Conservation (phyloP, 2,329 filamentous ascomycete genomes). For the Trichoderma brevicompactum region DNA sequence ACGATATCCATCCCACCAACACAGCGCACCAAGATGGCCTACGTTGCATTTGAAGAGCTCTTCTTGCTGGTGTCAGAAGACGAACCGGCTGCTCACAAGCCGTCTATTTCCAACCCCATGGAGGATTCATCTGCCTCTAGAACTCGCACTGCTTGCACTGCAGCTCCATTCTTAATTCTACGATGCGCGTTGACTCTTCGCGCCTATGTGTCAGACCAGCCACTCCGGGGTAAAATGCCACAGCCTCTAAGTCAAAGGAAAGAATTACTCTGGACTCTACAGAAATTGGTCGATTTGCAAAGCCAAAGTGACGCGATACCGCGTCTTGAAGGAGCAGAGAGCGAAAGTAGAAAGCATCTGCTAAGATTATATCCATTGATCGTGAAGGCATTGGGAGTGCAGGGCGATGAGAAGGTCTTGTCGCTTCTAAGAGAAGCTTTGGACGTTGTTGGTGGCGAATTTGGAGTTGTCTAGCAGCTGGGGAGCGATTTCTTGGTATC, state of each 20-base stretch:
- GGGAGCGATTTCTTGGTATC: background rate
- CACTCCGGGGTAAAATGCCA: conserved; percentile 84
- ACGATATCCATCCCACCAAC: conserved; percentile 71
- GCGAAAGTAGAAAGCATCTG: conserved; percentile 72
- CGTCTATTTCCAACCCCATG: conserved; percentile 40
- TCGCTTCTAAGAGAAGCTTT: conserved; percentile 63
- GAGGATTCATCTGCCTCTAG: conserved; percentile 43
- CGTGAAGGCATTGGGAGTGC: conserved; percentile 61
- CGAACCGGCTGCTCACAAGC: conserved; percentile 44
- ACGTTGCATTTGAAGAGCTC: conserved; percentile 79
- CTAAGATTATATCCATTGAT: conserved; percentile 80
- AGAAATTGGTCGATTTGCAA: conserved; percentile 66
- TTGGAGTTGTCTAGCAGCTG: conserved; percentile 10
- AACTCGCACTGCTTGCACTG: conserved; percentile 71
- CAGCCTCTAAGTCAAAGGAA: conserved; percentile 80
- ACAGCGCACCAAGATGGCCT: conserved; percentile 72
- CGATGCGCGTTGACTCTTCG: conserved; percentile 81
- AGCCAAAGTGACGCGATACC: conserved; percentile 74
- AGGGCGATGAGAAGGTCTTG: conserved; percentile 65
- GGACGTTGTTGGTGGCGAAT: conserved; percentile 63
- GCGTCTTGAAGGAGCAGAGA: conserved; percentile 53
- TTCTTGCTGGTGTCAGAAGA: conserved; percentile 65
- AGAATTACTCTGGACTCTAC: conserved; percentile 75
- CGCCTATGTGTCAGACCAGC: conserved; percentile 87
- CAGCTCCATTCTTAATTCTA: conserved; percentile 80